phyloP scores from a whole-genome alignment of 768 basidiomycete species.

The Lyophyllum shimeji region DNA sequence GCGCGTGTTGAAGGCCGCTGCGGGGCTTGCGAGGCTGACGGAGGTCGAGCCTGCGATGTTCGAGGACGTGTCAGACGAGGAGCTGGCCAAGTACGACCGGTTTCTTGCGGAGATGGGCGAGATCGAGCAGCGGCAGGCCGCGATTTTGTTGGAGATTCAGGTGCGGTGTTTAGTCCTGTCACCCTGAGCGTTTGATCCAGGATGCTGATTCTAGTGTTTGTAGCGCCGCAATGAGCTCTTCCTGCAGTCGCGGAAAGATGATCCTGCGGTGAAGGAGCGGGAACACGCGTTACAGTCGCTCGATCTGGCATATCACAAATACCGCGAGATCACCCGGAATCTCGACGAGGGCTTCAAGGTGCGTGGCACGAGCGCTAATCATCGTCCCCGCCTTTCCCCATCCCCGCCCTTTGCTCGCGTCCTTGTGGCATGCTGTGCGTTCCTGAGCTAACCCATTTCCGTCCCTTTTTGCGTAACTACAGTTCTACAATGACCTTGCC shows the following conservation, averaged over 20 bases:
- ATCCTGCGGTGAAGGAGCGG: conserved; percentile 74
- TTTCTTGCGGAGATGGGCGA: conserved; percentile 61
- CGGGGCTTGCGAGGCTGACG: conserved; percentile 60
- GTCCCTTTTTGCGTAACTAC: neutral
- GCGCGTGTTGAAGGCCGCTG: conserved; percentile 64
- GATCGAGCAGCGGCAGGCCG: conserved; percentile 59
- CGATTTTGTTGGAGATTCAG: conserved; percentile 66
- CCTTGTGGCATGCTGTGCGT: neutral
- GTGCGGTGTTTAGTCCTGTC: conserved; percentile 35
- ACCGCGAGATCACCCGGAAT: conserved; percentile 80
- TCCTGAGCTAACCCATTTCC: neutral
- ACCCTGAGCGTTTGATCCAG: neutral
- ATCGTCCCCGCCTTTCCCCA: neutral
- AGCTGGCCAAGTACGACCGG: conserved; percentile 79
- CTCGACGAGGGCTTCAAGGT: conserved; percentile 89
- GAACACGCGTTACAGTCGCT: conserved; percentile 81
- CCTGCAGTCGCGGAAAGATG: conserved; percentile 74
- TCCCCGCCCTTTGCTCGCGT: neutral
- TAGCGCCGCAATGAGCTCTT: conserved; percentile 70
- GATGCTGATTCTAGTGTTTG: neutral
- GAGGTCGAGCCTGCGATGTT: conserved; percentile 87
- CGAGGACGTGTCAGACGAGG: conserved; percentile 76
- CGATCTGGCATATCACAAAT: conserved; percentile 85
- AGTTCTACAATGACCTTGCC: conserved; percentile 92
- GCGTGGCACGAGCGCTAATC: conserved; percentile 13